These are phyloP conservation scores for Erodium moschatum DNA, from an alignment of 441 rosid genomes.

Conservation along the genomic window DNA sequence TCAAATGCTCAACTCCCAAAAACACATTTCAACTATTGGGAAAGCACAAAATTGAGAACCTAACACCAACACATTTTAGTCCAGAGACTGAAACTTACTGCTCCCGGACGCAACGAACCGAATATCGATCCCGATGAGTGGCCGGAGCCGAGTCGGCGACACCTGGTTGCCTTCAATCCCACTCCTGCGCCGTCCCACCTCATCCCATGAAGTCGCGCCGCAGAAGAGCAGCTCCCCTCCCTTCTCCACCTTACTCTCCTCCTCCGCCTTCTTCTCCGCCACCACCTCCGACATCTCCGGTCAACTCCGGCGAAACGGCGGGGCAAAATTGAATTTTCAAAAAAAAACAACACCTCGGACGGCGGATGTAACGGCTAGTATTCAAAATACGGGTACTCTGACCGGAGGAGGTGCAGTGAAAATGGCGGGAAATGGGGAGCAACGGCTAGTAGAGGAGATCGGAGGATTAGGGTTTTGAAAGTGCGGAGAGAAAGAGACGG, in stretches of 20 bases:
- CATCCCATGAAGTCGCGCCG: constrained; percentile 77
- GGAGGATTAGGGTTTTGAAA: constrained; percentile 22
- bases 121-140: constrained; percentile 63
- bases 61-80: not conserved
- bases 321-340: too few species aligned
- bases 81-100: constrained; percentile 34
- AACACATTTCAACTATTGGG: not conserved
- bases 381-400: constrained; percentile 27
- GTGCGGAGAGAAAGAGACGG: not conserved
- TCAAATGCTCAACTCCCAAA: not conserved
- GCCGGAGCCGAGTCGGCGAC: constrained; percentile 86
- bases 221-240: constrained; percentile 91
- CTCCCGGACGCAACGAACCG: constrained; percentile 82
- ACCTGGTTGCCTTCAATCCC: constrained; percentile 59
- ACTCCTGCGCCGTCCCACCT: constrained; percentile 57
- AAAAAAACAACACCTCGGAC: not conserved
- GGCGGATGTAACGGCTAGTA: constrained; percentile 44
- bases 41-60: not conserved
- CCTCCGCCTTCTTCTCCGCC: constrained; percentile 41
- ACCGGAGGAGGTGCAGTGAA: constrained; percentile 26
- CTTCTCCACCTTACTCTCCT: constrained; percentile 29
- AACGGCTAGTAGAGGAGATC: constrained; percentile 43
- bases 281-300: constrained; percentile 41
- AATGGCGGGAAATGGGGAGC: constrained; percentile 59
- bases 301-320: constrained; percentile 15